Conservation (phyloP, 2,329 filamentous ascomycete species). For the Zasmidium angulare region DNA sequence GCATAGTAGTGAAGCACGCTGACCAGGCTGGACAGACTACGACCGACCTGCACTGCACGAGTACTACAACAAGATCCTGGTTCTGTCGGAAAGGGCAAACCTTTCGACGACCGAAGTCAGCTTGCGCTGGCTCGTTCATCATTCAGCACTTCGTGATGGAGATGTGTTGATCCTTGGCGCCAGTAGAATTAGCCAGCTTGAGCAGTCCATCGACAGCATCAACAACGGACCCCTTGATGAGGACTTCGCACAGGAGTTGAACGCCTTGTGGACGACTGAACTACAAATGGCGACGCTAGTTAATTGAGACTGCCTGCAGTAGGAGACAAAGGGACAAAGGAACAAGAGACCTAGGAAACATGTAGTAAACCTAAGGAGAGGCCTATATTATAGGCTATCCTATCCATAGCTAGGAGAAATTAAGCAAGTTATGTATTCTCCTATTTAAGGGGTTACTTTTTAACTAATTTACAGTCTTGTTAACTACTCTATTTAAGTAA, state of each 20-base stretch:
- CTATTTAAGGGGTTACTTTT: background rate
- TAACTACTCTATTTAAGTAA: too few relatives aligned
- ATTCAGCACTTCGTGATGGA: constrained; percentile 36
- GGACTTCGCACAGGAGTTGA: constrained; percentile 19
- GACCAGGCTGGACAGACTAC: constrained; percentile 29
- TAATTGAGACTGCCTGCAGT: background rate
- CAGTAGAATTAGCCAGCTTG: constrained; percentile 23
- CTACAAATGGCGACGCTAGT: constrained; percentile 4
- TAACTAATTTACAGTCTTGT: too few relatives aligned
- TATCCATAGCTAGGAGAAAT: background rate
- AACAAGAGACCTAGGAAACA: background rate
- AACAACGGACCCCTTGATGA: constrained; percentile 25
- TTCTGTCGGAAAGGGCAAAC: background rate
- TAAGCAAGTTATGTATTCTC: background rate
- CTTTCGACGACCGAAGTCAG: constrained; percentile 28
- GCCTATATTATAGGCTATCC: background rate
- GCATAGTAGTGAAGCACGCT: constrained; percentile 14
- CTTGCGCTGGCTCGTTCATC: constrained; percentile 46
- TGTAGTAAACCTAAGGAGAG: too few relatives aligned
- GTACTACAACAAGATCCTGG: constrained; percentile 2
- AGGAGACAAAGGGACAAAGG: background rate
- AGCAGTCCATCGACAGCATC: constrained; percentile 1
- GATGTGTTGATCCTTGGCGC: constrained; percentile 41
- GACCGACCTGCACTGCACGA: constrained; percentile 6
- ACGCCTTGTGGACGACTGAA: constrained; percentile 16